A percentile compares a stretch with the other conserved stretches of the same genome.
These are phyloP conservation scores for Daldinia bambusicola DNA, from an alignment of 495 filamentous ascomycete species.

Conservation along the genomic window DNA sequence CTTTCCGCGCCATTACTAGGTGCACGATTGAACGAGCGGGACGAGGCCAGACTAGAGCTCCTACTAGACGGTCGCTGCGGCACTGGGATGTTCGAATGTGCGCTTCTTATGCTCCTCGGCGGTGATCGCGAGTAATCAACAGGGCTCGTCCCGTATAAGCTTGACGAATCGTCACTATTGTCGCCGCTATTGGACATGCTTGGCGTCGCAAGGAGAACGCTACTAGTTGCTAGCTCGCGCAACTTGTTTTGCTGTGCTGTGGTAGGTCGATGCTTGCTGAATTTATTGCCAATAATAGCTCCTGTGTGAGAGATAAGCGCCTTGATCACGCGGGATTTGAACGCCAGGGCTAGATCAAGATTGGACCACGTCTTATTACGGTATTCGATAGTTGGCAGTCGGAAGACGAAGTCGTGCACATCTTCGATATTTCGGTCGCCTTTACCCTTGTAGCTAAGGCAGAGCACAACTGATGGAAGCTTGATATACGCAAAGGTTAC, in stretches of 20 bases:
- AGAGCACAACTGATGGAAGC: slow-evolving; percentile 92
- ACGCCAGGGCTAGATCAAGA: slow-evolving; percentile 86
- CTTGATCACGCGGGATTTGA: slow-evolving; percentile 94
- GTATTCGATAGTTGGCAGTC: slow-evolving; percentile 92
- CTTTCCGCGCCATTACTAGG: slow-evolving; percentile 17
- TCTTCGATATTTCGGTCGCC: slow-evolving; percentile 95
- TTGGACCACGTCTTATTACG: slow-evolving; percentile 99
- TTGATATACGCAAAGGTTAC: slow-evolving; percentile 97
- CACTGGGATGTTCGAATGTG: slow-evolving; percentile 52
- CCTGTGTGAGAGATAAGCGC: slow-evolving; percentile 95
- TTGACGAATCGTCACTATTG: slow-evolving; percentile 62
- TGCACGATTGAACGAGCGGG: slow-evolving; percentile 50
- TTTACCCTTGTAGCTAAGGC: slow-evolving; percentile 95
- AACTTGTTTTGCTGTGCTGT: slow-evolving; percentile 81
- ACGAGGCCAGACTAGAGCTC: slow-evolving; percentile 59
- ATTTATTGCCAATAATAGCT: slow-evolving; percentile 96
- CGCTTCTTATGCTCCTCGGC: slow-evolving; percentile 54
- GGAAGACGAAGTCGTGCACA: slow-evolving; percentile 96
- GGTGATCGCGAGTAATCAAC: slow-evolving; percentile 63
- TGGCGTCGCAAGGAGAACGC: slow-evolving; percentile 60
- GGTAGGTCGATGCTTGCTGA: slow-evolving; percentile 84
- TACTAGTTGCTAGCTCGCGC: slow-evolving; percentile 79
- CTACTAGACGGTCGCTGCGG: slow-evolving; percentile 54
- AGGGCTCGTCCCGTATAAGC: slow-evolving; percentile 56
- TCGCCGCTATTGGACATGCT: slow-evolving; percentile 49